Evolutionary conservation across 2,329 filamentous ascomycete genomes (phyloP).

Genomic region (Talaromyces rugulosus): DNA sequence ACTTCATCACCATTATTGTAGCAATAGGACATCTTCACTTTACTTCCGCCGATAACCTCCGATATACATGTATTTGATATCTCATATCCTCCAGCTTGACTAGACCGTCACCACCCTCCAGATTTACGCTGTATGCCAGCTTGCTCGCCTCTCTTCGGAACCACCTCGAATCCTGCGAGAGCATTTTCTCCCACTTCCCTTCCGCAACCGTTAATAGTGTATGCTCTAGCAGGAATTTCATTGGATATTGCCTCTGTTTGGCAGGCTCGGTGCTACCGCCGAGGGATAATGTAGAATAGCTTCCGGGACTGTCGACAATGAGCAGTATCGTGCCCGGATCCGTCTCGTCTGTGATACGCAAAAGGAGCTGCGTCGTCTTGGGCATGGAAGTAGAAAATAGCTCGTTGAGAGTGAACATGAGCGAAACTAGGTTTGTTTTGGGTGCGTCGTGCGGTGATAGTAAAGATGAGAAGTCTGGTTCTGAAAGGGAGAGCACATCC

Average conservation of each 20-base stretch:
- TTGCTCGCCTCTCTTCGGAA: constrained; percentile 63
- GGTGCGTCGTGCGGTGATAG: constrained; percentile 16
- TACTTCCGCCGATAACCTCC: constrained; percentile 26
- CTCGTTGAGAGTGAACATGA: constrained; percentile 95
- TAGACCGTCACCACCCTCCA: constrained; percentile 57
- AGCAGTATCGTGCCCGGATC: constrained; percentile 64
- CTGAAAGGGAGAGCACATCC: background rate
- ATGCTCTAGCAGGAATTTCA: constrained; percentile 88
- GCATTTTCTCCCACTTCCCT: constrained; percentile 66
- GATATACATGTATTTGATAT: constrained; percentile 85
- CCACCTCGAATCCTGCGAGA: constrained; percentile 76
- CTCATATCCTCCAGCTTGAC: constrained; percentile 91
- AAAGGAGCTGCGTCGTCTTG: constrained; percentile 71
- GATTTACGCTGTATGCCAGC: constrained; percentile 68
- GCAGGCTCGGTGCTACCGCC: constrained; percentile 44
- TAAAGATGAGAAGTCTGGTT: constrained; percentile 32
- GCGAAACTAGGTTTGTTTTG: constrained; percentile 60
- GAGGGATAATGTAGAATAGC: constrained; percentile 78
- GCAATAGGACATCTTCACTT: constrained; percentile 15
- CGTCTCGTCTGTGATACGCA: constrained; percentile 59
- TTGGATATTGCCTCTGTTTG: constrained; percentile 66
- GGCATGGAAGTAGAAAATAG: constrained; percentile 75
- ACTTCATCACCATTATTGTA: constrained; percentile 11
- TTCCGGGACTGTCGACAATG: constrained; percentile 88
- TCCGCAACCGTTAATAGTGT: constrained; percentile 57